phyloP scores from a whole-genome alignment of 345 rosid species.

The Boechera retrofracta region DNA sequence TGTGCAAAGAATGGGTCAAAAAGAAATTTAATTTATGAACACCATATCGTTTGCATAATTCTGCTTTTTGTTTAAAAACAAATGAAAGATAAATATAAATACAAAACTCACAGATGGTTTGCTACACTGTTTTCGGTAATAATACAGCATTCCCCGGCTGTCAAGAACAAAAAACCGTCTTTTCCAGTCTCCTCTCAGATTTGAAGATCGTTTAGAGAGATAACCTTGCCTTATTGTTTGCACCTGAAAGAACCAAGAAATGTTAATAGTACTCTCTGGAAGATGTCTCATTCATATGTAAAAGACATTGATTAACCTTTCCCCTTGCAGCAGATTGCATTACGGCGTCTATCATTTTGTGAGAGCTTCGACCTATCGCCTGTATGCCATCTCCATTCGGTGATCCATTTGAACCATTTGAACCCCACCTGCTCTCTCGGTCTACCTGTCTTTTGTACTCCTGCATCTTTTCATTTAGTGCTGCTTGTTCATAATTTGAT shows the following conservation, averaged over 20 bases:
- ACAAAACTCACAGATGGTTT: slow-evolving; percentile 82
- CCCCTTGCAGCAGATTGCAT: slow-evolving; percentile 99
- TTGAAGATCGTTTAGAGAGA: slow-evolving; percentile 96
- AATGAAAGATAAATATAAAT: slow-evolving; percentile 2
- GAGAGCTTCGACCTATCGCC: slow-evolving; percentile 95
- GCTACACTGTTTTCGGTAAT: slow-evolving; percentile 89
- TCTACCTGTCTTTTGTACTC: slow-evolving; percentile 96
- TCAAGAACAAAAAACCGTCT: slow-evolving; percentile 99
- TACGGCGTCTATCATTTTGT: slow-evolving; percentile 97
- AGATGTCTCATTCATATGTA: slow-evolving; percentile 25
- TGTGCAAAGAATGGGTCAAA: slow-evolving; percentile 18
- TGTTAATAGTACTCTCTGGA: slow-evolving; percentile 4
- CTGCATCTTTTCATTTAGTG: slow-evolving; percentile 95
- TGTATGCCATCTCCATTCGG: slow-evolving; percentile 97
- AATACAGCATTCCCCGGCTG: slow-evolving; percentile 98
- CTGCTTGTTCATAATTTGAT: slow-evolving; percentile 95
- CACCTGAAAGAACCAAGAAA: slow-evolving; percentile 57
- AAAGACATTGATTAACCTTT: slow-evolving; percentile 60
- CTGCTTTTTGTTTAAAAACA: background rate
- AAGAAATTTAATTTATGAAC: background rate
- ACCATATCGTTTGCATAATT: slow-evolving; percentile 13
- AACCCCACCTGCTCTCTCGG: slow-evolving; percentile 83
- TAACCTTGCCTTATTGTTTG: slow-evolving; percentile 99
- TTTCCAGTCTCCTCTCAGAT: slow-evolving; percentile 99
- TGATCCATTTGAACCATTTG: slow-evolving; percentile 89